phyloP scores from a whole-genome alignment of 257 asterid species.

The Fraxinus excelsior region DNA sequence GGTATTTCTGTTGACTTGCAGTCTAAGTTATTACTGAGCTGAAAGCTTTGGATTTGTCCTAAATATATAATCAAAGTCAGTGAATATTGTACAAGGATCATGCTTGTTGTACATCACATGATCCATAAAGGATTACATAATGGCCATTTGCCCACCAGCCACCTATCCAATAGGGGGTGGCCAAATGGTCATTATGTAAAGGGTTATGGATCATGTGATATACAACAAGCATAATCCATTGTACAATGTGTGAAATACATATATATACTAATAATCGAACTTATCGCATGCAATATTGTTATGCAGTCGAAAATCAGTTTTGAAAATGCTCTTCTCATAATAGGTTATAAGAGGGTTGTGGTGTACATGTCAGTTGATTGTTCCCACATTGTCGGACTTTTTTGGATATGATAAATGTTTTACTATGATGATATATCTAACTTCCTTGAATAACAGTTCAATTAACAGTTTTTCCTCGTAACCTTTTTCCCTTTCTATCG shows the following conservation, averaged over 20 bases:
- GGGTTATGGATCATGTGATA: no score
- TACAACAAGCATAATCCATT: no score
- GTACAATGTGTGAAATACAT: background rate
- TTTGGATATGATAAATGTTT: background rate
- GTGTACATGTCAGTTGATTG: background rate
- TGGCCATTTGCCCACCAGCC: no score
- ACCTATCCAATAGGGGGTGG: no score
- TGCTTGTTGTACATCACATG: no score
- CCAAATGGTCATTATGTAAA: no score
- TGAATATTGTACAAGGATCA: background rate
- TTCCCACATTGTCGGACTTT: background rate
- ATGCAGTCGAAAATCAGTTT: background rate
- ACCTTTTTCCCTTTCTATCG: background rate
- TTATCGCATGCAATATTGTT: background rate
- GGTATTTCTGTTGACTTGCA: slow-evolving; percentile 46
- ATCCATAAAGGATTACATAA: no score
- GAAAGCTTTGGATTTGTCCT: background rate
- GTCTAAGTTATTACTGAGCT: background rate
- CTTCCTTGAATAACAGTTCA: background rate
- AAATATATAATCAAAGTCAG: background rate
- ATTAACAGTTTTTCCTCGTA: background rate
- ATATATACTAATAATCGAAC: background rate
- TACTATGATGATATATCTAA: background rate
- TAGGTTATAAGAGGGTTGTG: background rate
- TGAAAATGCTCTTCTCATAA: background rate